phyloP scores from a whole-genome alignment of 345 rosid species.

The Bruguiera gymnorhiza region DNA sequence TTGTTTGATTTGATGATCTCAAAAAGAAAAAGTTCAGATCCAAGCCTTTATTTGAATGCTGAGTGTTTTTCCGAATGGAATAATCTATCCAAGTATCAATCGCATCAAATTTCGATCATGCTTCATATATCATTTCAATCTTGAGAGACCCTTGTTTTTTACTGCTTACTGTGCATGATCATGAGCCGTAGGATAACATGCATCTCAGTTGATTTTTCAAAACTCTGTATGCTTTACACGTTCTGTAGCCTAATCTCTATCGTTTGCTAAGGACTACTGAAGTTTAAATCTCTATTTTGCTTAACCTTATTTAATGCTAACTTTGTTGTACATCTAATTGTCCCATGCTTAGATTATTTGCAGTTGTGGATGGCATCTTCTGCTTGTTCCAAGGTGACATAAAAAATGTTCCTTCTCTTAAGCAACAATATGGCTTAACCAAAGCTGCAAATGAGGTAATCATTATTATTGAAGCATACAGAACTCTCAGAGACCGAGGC shows the following conservation, averaged over 20 bases:
- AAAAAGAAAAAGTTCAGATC: constrained; percentile 5
- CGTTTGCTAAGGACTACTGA: neutral
- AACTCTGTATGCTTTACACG: too few species aligned
- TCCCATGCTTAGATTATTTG: constrained; percentile 60
- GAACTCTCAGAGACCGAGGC: constrained; percentile 91
- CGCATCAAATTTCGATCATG: neutral
- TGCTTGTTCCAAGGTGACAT: constrained; percentile 91
- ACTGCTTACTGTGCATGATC: neutral
- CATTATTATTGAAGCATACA: constrained; percentile 80
- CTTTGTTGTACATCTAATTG: constrained; percentile 1
- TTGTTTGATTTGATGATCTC: too few species aligned
- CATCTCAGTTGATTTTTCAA: too few species aligned
- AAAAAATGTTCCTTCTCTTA: constrained; percentile 70
- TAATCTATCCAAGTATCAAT: neutral
- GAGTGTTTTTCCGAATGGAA: neutral
- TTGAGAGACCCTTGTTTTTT: neutral
- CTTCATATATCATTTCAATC: neutral
- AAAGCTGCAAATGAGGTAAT: constrained; percentile 86
- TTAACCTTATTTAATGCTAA: neutral
- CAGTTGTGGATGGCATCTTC: constrained; percentile 89
- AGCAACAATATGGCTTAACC: constrained; percentile 87
- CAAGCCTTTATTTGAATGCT: neutral
- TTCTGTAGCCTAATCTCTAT: too few species aligned
- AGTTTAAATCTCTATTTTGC: neutral
- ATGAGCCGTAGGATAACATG: too few species aligned